phyloP scores from a whole-genome alignment of 148 eudicot species.

The Camellia sinensis region DNA sequence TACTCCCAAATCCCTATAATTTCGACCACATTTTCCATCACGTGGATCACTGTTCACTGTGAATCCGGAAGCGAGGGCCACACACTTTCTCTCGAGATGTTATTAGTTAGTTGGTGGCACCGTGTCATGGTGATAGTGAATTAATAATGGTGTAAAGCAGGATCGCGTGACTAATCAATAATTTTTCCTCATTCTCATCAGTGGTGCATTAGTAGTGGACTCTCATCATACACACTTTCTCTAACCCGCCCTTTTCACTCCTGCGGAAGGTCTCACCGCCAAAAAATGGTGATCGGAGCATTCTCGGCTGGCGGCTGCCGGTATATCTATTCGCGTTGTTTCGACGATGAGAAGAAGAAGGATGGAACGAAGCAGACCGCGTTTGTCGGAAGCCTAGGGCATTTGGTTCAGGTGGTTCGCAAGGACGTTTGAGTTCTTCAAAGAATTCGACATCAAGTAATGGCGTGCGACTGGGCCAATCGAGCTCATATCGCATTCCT shows the following conservation, averaged over 20 bases:
- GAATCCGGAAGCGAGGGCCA: no score
- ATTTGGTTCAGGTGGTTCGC: slow-evolving; percentile 49
- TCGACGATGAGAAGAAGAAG: slow-evolving; percentile 7
- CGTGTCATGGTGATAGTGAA: no score
- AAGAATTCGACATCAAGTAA: slow-evolving; percentile 35
- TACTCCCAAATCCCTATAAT: no score
- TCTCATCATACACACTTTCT: no score
- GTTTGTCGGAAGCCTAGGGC: slow-evolving; percentile 39
- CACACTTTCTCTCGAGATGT: no score
- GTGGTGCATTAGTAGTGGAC: neutral
- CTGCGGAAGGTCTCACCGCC: neutral
- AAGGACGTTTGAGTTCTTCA: slow-evolving; percentile 60
- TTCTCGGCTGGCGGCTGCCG: neutral
- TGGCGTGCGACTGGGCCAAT: slow-evolving; percentile 56
- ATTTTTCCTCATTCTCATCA: no score
- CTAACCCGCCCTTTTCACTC: neutral
- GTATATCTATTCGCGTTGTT: slow-evolving; percentile 12
- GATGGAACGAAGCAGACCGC: neutral
- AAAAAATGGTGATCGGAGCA: neutral
- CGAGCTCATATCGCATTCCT: slow-evolving; percentile 40
- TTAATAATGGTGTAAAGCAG: no score
- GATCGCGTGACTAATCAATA: no score
- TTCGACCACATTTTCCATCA: no score
- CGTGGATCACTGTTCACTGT: no score
- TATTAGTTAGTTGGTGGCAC: no score